These are phyloP conservation scores for Colletotrichum lupini DNA, from an alignment of 2,329 filamentous ascomycete species.

Conservation along the genomic window DNA sequence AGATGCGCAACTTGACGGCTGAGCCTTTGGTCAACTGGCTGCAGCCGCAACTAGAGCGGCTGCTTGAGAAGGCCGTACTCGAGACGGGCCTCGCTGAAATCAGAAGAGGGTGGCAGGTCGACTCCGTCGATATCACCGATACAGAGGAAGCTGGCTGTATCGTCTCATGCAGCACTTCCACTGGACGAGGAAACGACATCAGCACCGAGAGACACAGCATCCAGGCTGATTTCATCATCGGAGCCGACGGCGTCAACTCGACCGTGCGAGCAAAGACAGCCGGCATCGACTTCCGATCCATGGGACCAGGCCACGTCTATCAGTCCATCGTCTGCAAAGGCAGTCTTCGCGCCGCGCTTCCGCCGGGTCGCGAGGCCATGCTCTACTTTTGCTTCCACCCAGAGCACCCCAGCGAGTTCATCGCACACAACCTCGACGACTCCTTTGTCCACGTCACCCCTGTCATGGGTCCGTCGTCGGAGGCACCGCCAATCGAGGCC, in stretches of 20 bases:
- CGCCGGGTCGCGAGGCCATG: slow-evolving; percentile 22
- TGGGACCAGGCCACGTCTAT: slow-evolving; percentile 20
- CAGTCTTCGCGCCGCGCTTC: slow-evolving; percentile 25
- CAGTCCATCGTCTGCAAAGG: slow-evolving; percentile 24
- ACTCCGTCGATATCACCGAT: not conserved
- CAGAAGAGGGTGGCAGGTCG: slow-evolving; percentile 25
- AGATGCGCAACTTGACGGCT: slow-evolving; percentile 18
- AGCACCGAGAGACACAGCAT: not conserved
- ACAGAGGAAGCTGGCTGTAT: slow-evolving; percentile 13
- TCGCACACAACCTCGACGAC: slow-evolving; percentile 17
- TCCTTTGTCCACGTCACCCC: slow-evolving; percentile 27
- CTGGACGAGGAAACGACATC: not conserved
- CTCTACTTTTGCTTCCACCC: slow-evolving; percentile 32
- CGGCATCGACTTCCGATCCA: slow-evolving; percentile 19
- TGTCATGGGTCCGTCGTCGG: slow-evolving; percentile 9
- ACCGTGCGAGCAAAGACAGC: slow-evolving; percentile 13
- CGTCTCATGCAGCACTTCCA: slow-evolving; percentile 12
- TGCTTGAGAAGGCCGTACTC: slow-evolving; percentile 11
- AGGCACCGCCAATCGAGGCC: slow-evolving; percentile 19
- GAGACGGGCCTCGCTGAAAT: slow-evolving; percentile 5
- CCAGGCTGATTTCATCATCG: slow-evolving; percentile 23
- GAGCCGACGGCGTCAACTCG: slow-evolving; percentile 25
- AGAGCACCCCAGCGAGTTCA: slow-evolving; percentile 26
- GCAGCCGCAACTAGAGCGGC: slow-evolving; percentile 17
- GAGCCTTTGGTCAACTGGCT: slow-evolving; percentile 32